Conservation (phyloP, 345 rosid species). For the Turritis glabra region DNA sequence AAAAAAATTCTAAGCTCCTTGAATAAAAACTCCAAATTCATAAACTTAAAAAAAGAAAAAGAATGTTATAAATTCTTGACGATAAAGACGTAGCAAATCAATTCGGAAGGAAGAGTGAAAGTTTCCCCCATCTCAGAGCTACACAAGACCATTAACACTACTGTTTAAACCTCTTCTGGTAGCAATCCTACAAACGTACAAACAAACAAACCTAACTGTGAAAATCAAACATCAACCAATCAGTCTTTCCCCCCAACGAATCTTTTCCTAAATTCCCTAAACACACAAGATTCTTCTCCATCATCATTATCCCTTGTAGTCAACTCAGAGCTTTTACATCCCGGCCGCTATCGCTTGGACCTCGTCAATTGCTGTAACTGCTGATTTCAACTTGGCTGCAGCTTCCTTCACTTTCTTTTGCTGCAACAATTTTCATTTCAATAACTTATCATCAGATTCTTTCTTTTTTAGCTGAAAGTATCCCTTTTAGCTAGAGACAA, state of each 20-base stretch:
- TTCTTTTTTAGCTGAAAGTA: background rate
- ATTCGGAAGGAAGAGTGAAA: background rate
- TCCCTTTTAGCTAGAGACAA: background rate
- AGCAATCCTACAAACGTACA: constrained; percentile 31
- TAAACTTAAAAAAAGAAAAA: background rate
- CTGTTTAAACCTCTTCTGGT: constrained; percentile 11
- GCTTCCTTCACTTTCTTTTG: constrained; percentile 39
- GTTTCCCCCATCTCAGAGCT: background rate
- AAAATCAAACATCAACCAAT: constrained; percentile 29
- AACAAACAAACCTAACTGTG: constrained; percentile 27
- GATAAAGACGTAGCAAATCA: background rate
- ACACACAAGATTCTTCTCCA: background rate
- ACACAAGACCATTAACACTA: constrained; percentile 21
- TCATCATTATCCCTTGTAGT: background rate
- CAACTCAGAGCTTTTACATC: constrained; percentile 29
- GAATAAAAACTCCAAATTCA: background rate
- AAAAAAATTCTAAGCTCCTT: too few species aligned
- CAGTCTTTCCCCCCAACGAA: constrained; percentile 30
- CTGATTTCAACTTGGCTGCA: constrained; percentile 31
- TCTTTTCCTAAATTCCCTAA: constrained; percentile 6
- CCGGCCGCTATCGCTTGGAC: constrained; percentile 13
- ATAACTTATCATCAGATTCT: background rate
- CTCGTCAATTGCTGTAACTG: constrained; percentile 27
- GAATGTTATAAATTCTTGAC: background rate
- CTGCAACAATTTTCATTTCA: constrained; percentile 29